Evolutionary conservation across 2,329 filamentous ascomycete species (phyloP).

Genomic region (Pseudogymnoascus sp.): DNA sequence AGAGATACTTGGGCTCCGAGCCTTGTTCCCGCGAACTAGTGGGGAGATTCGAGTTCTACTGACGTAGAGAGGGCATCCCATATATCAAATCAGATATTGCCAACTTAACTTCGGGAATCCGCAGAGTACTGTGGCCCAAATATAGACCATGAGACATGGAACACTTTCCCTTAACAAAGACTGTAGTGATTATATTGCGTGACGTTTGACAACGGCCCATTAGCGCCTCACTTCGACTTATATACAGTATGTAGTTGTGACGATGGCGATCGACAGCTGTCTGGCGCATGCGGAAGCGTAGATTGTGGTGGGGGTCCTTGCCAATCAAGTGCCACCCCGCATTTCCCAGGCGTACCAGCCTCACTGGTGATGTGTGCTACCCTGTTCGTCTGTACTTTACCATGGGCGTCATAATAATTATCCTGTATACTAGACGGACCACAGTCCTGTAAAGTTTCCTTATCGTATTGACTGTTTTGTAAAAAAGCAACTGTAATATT

Average conservation of each 20-base stretch:
- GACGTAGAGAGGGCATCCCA: constrained; percentile 16
- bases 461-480: background rate
- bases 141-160: background rate
- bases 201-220: background rate
- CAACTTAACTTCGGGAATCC: background rate
- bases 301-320: constrained; percentile 3
- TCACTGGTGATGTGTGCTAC: background rate
- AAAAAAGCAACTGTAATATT: background rate
- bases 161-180: background rate
- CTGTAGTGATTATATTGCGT: background rate
- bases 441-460: background rate
- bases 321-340: constrained; percentile 2
- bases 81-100: background rate
- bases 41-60: constrained; percentile 29
- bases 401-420: background rate
- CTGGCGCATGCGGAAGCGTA: constrained; percentile 3
- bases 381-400: background rate
- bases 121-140: background rate
- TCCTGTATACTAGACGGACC: background rate
- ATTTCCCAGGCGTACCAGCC: background rate
- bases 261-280: background rate
- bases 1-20: constrained; percentile 20
- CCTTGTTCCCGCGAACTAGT: constrained; percentile 27
- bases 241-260: constrained; percentile 7
- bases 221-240: background rate